phyloP scores from a whole-genome alignment of 345 rosid species.

The Citrus glauca region DNA sequence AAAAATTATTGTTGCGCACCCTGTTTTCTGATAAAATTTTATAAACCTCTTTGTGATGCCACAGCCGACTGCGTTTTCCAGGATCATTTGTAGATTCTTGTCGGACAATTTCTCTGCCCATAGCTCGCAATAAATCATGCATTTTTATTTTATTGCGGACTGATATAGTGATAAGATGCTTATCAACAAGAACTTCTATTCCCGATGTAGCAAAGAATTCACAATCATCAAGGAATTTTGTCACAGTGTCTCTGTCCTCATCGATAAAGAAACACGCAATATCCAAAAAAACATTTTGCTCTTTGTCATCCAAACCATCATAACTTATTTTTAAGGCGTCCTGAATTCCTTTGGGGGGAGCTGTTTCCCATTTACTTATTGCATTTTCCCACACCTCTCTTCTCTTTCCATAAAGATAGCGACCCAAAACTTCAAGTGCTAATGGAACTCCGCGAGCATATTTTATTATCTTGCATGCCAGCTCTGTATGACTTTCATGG shows the following conservation, averaged over 20 bases:
- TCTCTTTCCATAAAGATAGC: background rate
- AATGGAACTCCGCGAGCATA: slow-evolving; percentile 20
- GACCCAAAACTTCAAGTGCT: slow-evolving; percentile 20
- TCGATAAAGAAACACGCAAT: slow-evolving; percentile 41
- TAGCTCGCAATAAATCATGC: no score
- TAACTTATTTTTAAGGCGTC: slow-evolving; percentile 14
- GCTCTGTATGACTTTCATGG: background rate
- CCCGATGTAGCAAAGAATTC: no score
- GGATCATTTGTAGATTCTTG: no score
- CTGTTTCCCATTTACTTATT: background rate
- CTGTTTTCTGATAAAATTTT: no score
- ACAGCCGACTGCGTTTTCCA: no score
- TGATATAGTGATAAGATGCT: no score
- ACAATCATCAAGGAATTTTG: no score
- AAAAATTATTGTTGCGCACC: no score
- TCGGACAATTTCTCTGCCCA: no score
- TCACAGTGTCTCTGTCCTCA: background rate
- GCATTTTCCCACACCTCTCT: background rate
- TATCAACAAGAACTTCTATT: no score
- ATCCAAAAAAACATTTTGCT: slow-evolving; percentile 34
- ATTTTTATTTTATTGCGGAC: no score
- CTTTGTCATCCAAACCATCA: background rate
- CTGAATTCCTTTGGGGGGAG: background rate
- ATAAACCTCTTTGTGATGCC: no score
- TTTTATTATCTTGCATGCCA: background rate